Evolutionary conservation across 164 flowering plant genomes (phyloP).

Genomic region (Piper betle): DNA sequence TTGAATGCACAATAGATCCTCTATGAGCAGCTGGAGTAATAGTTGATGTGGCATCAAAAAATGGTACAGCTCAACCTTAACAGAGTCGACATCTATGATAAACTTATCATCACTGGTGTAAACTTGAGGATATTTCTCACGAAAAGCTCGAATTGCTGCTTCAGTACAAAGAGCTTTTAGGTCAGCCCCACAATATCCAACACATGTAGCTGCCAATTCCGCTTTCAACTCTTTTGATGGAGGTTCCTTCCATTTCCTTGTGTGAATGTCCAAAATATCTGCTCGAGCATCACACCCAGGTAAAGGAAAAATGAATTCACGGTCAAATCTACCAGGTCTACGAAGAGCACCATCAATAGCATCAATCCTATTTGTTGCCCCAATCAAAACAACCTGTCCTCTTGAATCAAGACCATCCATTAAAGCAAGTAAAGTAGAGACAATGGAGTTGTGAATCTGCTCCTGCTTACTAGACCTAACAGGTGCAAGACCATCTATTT

Average conservation of each 20-base stretch:
- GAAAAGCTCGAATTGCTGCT: slow-evolving; percentile 98
- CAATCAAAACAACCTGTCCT: slow-evolving; percentile 97
- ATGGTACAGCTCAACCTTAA: slow-evolving; percentile 77
- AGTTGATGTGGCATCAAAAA: slow-evolving; percentile 91
- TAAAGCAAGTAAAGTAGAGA: slow-evolving; percentile 91
- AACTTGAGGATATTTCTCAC: slow-evolving; percentile 97
- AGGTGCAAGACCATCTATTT: slow-evolving; percentile 99
- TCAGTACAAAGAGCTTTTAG: slow-evolving; percentile 94
- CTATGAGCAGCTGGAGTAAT: slow-evolving; percentile 99
- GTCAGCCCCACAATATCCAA: slow-evolving; percentile 99
- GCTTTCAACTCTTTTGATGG: slow-evolving; percentile 68
- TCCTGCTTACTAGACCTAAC: slow-evolving; percentile 99
- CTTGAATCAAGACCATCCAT: slow-evolving; percentile 99
- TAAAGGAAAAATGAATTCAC: slow-evolving; percentile 91
- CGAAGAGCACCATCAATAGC: slow-evolving; percentile 99
- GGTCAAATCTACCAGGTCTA: slow-evolving; percentile 99
- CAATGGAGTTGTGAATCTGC: slow-evolving; percentile 98
- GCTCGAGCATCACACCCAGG: slow-evolving; percentile 98
- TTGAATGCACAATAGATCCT: slow-evolving; percentile 86
- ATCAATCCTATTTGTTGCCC: slow-evolving; percentile 97
- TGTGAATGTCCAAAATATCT: slow-evolving; percentile 88
- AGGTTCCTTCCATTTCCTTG: slow-evolving; percentile 94
- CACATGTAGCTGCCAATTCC: slow-evolving; percentile 98
- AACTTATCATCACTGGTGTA: slow-evolving; percentile 98
- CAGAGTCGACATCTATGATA: slow-evolving; percentile 85